Conservation (phyloP, 768 basidiomycete species). For the Crepidotus variabilis region DNA sequence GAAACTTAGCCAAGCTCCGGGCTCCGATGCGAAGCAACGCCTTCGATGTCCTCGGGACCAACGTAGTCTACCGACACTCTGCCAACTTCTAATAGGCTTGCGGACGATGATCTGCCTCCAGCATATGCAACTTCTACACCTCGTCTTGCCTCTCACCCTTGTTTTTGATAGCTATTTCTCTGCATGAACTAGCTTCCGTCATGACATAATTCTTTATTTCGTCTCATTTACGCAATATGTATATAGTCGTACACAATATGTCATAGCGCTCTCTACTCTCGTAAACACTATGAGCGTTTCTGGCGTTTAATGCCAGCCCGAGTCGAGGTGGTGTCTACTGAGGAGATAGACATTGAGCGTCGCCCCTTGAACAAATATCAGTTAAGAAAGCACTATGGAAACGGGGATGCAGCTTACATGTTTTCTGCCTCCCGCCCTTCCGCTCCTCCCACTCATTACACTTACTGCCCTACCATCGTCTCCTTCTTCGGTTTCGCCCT, state of each 20-base stretch:
- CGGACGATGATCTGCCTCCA: no score
- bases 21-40: background rate
- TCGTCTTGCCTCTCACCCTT: background rate
- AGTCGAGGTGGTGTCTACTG: constrained; percentile 64
- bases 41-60: background rate
- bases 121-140: background rate
- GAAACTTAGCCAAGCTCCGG: constrained; percentile 4
- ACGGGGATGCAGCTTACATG: constrained; percentile 34
- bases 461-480: constrained; percentile 63
- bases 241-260: constrained; percentile 15
- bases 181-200: no score
- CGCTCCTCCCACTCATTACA: constrained; percentile 55
- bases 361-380: constrained; percentile 34
- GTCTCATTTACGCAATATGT: constrained; percentile 11
- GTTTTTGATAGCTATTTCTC: background rate
- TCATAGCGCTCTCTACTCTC: constrained; percentile 4
- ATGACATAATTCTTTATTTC: no score
- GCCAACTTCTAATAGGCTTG: no score
- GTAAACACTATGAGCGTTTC: constrained; percentile 39
- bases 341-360: constrained; percentile 72
- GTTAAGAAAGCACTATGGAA: constrained; percentile 1
- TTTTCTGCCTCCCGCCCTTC: constrained; percentile 49
- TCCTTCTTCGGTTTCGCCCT: constrained; percentile 30
- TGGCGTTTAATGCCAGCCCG: constrained; percentile 52
- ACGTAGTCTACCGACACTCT: no score